Conservation (phyloP, 2,329 filamentous ascomycete species). For the Aspergillus puulaauensis region DNA sequence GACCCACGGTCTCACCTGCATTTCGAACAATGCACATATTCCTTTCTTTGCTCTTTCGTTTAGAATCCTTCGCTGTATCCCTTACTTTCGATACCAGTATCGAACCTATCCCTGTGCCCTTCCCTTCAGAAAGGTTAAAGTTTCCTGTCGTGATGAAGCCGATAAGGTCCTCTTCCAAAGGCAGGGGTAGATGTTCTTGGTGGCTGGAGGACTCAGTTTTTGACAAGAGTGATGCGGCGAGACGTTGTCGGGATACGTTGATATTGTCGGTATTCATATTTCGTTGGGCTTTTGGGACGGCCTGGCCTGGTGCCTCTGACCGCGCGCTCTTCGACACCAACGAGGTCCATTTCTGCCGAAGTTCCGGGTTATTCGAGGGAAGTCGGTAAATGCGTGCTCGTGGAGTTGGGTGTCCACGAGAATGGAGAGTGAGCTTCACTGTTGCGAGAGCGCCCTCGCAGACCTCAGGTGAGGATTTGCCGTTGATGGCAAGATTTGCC, state of each 20-base stretch:
- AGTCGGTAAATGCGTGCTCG: constrained; percentile 86
- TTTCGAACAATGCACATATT: constrained; percentile 74
- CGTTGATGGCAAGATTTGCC: constrained; percentile 26
- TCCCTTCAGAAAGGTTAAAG: constrained; percentile 75
- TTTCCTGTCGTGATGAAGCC: constrained; percentile 89
- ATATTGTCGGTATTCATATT: constrained; percentile 19
- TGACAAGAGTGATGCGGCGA: constrained; percentile 33
- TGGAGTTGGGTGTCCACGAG: constrained; percentile 67
- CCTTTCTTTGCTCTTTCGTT: constrained; percentile 24
- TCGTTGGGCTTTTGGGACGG: background rate
- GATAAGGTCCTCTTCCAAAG: constrained; percentile 71
- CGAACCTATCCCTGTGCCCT: constrained; percentile 72
- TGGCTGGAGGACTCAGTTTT: constrained; percentile 40
- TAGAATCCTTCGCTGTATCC: background rate
- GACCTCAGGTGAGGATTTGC: constrained; percentile 23
- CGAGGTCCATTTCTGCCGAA: constrained; percentile 72
- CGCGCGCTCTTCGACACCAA: constrained; percentile 41
- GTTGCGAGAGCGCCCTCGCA: constrained; percentile 50
- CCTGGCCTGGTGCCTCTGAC: background rate
- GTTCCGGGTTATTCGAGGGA: constrained; percentile 54
- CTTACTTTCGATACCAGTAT: constrained; percentile 61
- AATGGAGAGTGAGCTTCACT: constrained; percentile 65
- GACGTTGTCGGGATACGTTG: constrained; percentile 16
- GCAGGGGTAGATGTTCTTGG: constrained; percentile 56
- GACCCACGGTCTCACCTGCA: constrained; percentile 73